A percentile compares a stretch with the other conserved stretches of the same genome.
Conservation (phyloP, 1,139 yeast genomes). For the Citeromyces siamensis region DNA sequence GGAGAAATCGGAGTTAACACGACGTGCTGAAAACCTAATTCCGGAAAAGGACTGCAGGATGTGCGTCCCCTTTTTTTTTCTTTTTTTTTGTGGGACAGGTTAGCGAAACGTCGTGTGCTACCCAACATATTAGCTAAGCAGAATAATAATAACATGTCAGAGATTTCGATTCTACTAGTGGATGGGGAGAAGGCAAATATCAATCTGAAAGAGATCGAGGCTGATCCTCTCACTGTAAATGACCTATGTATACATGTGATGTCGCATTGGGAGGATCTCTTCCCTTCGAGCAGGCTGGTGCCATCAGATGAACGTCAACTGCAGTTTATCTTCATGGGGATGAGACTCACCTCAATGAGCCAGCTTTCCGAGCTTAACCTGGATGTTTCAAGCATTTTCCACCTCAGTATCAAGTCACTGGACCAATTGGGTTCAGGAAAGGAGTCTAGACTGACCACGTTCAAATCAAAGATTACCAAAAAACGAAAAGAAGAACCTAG, state of each 20-base stretch:
- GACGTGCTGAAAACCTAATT: too few relatives aligned
- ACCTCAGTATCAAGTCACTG: constrained; percentile 14
- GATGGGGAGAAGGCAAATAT: neutral
- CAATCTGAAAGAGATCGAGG: neutral
- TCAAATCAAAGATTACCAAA: neutral
- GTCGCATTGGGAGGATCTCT: neutral
- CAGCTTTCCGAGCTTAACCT: constrained; percentile 11
- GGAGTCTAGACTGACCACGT: neutral
- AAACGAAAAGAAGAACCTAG: neutral
- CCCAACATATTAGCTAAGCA: too few relatives aligned
- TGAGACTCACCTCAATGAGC: constrained; percentile 14
- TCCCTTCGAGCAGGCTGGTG: constrained; percentile 7
- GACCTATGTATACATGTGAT: neutral
- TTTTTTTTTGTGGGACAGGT: too few relatives aligned
- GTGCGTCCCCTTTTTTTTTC: too few relatives aligned
- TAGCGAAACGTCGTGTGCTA: too few relatives aligned
- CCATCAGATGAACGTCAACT: constrained; percentile 11
- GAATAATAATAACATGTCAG: too few relatives aligned
- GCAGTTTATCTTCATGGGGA: constrained; percentile 17
- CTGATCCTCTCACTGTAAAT: neutral
- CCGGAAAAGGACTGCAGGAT: too few relatives aligned
- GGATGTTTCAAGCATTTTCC: constrained; percentile 13
- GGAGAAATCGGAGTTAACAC: too few relatives aligned
- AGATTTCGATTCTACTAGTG: constrained; percentile 1
- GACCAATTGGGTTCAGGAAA: constrained; percentile 8